Evolutionary conservation across 352 stramenopile genomes (phyloP).

Genomic region (Phytophthora hibernalis): DNA sequence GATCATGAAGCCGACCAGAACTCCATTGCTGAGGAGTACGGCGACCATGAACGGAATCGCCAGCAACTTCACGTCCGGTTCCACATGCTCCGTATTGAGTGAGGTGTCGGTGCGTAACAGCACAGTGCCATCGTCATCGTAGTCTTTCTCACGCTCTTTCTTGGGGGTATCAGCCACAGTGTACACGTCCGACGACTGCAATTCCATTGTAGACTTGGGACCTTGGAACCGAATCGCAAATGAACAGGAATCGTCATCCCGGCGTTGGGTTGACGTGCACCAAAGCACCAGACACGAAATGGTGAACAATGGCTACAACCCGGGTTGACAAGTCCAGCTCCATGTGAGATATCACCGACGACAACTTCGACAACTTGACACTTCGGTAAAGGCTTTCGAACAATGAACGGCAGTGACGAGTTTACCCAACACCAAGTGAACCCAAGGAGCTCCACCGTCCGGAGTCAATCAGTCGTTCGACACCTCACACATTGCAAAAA

Average conservation of each 20-base stretch:
- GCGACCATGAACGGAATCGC: conserved; percentile 27
- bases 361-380: too few relatives aligned
- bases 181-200: conserved; percentile 22
- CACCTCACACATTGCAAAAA: conserved; percentile 19
- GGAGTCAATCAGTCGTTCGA: background rate
- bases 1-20: conserved; percentile 37
- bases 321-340: too few relatives aligned
- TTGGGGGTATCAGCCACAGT: conserved; percentile 14
- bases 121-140: conserved; percentile 17
- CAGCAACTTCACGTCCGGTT: conserved; percentile 35
- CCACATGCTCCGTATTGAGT: conserved; percentile 11
- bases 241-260: background rate
- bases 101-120: conserved; percentile 15
- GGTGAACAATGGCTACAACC: too few relatives aligned
- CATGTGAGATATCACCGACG: conserved; percentile 16
- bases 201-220: background rate
- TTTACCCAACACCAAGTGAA: background rate
- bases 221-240: conserved; percentile 6
- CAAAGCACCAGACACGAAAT: background rate
- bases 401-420: too few relatives aligned
- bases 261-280: background rate
- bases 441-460: background rate
- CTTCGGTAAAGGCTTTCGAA: too few relatives aligned
- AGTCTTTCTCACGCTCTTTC: conserved; percentile 1
- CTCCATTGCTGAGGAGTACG: conserved; percentile 29